These are phyloP conservation scores for Cladosporium sp. DNA, from an alignment of 2,329 filamentous ascomycete species.

Conservation along the genomic window DNA sequence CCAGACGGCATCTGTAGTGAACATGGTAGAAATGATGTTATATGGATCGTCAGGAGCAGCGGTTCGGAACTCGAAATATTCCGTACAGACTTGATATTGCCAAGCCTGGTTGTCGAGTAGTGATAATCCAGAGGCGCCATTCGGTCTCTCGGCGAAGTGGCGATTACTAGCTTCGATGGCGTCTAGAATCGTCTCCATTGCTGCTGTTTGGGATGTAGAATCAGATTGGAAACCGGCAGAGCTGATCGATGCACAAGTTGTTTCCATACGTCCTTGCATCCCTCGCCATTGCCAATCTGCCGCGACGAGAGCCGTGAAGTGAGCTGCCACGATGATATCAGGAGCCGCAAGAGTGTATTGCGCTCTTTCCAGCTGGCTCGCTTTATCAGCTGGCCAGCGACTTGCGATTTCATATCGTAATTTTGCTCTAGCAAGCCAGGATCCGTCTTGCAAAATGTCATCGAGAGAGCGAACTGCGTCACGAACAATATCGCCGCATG, in stretches of 20 bases:
- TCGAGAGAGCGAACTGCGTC: constrained; percentile 18
- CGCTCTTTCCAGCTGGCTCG: not conserved
- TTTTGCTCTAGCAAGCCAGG: not conserved
- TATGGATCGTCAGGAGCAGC: constrained; percentile 18
- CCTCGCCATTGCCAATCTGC: constrained; percentile 19
- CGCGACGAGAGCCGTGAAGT: not conserved
- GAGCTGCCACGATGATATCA: not conserved
- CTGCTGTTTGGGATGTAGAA: not conserved
- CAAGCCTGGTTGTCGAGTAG: constrained; percentile 15
- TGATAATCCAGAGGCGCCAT: not conserved
- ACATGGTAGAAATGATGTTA: constrained; percentile 17
- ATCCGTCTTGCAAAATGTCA: constrained; percentile 17
- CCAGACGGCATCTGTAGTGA: constrained; percentile 13
- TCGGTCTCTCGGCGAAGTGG: constrained; percentile 3
- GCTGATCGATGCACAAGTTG: not conserved
- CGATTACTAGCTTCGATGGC: constrained; percentile 19
- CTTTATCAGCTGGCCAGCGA: not conserved
- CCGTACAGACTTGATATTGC: constrained; percentile 21
- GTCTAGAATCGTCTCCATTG: constrained; percentile 14
- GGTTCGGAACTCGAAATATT: constrained; percentile 20
- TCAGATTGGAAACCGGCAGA: not conserved
- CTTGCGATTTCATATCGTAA: not conserved
- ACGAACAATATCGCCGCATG: constrained; percentile 20
- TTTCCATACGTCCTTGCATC: constrained; percentile 10
- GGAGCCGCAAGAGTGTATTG: constrained; percentile 3